A percentile compares a stretch with the other conserved stretches of the same genome.
These are phyloP conservation scores for Neurospora africana DNA, from an alignment of 495 filamentous ascomycete species.

Conservation along the genomic window DNA sequence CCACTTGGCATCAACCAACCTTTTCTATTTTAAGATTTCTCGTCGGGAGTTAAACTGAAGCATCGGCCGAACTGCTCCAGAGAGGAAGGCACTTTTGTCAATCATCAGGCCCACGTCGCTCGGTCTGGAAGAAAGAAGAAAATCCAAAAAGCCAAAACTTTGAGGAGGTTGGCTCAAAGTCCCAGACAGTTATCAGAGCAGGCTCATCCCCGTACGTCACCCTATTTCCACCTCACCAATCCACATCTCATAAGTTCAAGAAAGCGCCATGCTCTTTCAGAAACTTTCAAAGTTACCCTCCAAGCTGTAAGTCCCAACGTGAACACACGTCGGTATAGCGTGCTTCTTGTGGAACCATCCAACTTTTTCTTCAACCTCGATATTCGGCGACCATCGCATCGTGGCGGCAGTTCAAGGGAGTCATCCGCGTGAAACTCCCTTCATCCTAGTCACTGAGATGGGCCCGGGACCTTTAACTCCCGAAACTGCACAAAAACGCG, in stretches of 20 bases:
- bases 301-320: background rate
- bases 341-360: background rate
- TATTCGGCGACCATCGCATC: background rate
- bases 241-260: background rate
- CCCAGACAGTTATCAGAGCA: background rate
- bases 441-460: background rate
- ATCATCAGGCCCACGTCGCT: background rate
- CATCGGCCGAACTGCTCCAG: background rate
- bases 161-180: background rate
- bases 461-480: background rate
- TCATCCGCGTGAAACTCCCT: background rate
- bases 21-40: background rate
- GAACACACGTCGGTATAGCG: background rate
- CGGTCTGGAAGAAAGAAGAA: background rate
- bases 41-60: background rate
- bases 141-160: background rate
- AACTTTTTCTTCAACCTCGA: background rate
- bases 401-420: background rate
- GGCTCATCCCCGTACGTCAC: background rate
- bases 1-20: background rate
- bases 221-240: background rate
- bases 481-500: background rate
- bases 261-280: background rate
- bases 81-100: background rate
- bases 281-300: background rate